Evolutionary conservation across 768 basidiomycete genomes (phyloP), one percentile per base, ranked within the genome.

Genomic region (Xerocomus brunneocitrinus): DNA sequence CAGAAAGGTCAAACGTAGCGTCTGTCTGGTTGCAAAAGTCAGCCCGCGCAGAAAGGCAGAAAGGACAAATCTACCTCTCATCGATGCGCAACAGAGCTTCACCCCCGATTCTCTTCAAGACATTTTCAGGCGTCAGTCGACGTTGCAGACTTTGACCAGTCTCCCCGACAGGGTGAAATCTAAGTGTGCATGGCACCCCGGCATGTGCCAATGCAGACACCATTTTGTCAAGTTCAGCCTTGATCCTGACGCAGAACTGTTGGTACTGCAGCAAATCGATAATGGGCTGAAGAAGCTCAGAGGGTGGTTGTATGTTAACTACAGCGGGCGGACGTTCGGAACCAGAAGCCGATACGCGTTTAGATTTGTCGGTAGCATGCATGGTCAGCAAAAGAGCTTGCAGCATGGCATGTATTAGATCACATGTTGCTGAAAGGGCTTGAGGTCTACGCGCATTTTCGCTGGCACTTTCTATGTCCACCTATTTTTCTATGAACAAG

Each of bases 221-320:
- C 50, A 82, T 75, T 58, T 74, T 78, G 38, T 71, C 67, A 32
- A 92, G 66, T 70, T 89, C 86, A 1, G 66, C 51, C 56, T 79
- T 77, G 44, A 91, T 73, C 54, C 83, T 76, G 54, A 75, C 67
- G 63, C 85, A 87, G 66, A 93, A 91, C 25, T 81, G 80, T 60
- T 81, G 79, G 63, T 92, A 93, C 67, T 91, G 91, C 39, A 92
- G 68, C 30, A 91, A 60, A 64, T 91, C 89, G 55, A 91, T 84
- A 56, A 91, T 74, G 0, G 87, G 87, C 38, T 84, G 86, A 14
- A 93, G 76, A 35, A 91, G 67, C 3, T 75, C 74, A 14, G 81
- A 78, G n/a, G 74, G 47, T 7, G 60, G 54, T 31, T 53, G 55
- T 5, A 22, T n/a, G 19, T 32, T 56, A 5, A 58, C 35, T 35